Percentiles rank a stretch among this genome's conserved stretches.
Conservation (phyloP, 805 yeast genomes). For the Candida arabinofermentans region DNA sequence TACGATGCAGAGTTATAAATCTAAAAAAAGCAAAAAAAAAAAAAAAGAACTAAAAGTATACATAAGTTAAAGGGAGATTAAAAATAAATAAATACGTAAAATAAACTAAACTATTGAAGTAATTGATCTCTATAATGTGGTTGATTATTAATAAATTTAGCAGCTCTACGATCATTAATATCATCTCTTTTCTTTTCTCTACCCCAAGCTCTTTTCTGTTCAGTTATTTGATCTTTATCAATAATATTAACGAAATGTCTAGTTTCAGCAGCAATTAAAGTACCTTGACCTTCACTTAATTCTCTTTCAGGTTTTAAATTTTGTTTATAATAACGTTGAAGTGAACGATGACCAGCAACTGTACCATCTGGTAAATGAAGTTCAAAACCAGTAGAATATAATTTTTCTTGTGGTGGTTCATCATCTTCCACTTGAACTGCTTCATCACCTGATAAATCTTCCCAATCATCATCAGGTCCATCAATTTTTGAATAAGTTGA, state of each 20-base stretch:
- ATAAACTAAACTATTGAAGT: conserved; percentile 32
- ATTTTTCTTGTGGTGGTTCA: conserved; percentile 27
- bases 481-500: conserved; percentile 43
- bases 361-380: conserved; percentile 74
- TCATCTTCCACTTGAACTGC: conserved; percentile 33
- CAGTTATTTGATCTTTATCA: conserved; percentile 38
- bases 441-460: conserved; percentile 28
- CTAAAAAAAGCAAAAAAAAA: too few relatives aligned
- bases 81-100: too few relatives aligned
- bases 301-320: conserved; percentile 46
- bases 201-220: conserved; percentile 57
- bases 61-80: too few relatives aligned
- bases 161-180: conserved; percentile 51
- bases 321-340: conserved; percentile 70
- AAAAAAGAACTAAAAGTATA: neutral
- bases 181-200: conserved; percentile 48
- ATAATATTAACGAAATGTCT: conserved; percentile 44
- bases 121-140: conserved; percentile 78
- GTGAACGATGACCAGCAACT: conserved; percentile 76
- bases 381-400: conserved; percentile 48
- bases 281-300: conserved; percentile 61
- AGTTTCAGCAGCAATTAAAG: conserved; percentile 74
- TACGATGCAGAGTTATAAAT: too few relatives aligned
- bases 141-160: conserved; percentile 75
- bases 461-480: conserved; percentile 34